phyloP scores from a whole-genome alignment of 78 protist genomes.

The Dictyostelium purpureum region DNA sequence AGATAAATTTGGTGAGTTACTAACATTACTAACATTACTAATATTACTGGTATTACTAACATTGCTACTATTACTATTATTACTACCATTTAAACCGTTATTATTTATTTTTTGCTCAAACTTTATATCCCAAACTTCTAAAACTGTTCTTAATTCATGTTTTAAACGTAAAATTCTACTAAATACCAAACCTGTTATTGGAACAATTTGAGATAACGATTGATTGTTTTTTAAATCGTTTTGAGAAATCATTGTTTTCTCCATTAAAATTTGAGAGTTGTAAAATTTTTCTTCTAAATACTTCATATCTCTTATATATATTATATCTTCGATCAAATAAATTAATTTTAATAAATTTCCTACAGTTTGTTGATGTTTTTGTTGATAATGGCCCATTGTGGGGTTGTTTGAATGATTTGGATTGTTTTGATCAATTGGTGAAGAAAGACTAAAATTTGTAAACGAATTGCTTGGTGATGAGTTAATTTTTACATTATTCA shows the following conservation, averaged over 20 bases:
- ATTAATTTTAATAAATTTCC: neutral
- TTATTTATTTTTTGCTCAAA: neutral
- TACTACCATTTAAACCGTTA: too few relatives aligned
- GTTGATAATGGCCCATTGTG: neutral
- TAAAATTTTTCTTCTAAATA: constrained; percentile 34
- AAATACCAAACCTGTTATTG: constrained; percentile 60
- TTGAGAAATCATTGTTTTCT: neutral
- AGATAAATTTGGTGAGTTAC: neutral
- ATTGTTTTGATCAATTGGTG: neutral
- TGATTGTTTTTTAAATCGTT: neutral
- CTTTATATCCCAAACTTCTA: constrained; percentile 49
- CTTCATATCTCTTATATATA: constrained; percentile 64
- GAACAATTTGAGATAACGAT: constrained; percentile 35
- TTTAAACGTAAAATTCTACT: constrained; percentile 49
- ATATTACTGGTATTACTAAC: neutral
- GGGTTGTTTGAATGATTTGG: constrained; percentile 12
- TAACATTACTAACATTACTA: neutral
- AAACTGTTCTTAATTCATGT: constrained; percentile 53
- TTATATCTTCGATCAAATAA: constrained; percentile 17
- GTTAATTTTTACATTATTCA: too few relatives aligned
- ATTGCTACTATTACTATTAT: neutral
- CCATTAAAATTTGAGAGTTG: constrained; percentile 17
- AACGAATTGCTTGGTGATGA: too few relatives aligned
- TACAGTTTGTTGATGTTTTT: neutral
- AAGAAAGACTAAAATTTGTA: too few relatives aligned